Percentiles rank a stretch among this genome's conserved stretches.
These are phyloP conservation scores for Piper longum DNA, from an alignment of 164 flowering plant genomes.

Conservation along the genomic window DNA sequence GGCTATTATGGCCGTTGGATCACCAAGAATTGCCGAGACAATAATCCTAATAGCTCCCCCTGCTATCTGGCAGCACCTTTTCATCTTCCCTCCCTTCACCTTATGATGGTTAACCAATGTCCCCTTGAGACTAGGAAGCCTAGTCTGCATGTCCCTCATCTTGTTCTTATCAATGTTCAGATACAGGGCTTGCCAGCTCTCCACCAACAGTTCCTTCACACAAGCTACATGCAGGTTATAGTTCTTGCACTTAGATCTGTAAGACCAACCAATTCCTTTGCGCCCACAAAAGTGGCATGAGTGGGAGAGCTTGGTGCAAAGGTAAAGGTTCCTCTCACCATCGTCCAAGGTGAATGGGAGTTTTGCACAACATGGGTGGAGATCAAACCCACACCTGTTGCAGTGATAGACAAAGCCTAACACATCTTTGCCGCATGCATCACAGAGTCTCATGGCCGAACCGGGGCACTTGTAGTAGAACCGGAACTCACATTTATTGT, in stretches of 20 bases:
- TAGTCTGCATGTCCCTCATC: conserved; percentile 27
- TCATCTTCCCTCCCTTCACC: conserved; percentile 18
- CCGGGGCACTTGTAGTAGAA: conserved; percentile 34
- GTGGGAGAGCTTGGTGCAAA: conserved; percentile 25
- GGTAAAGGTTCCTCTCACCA: conserved; percentile 28
- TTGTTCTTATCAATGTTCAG: conserved; percentile 31
- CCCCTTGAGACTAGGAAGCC: conserved; percentile 31
- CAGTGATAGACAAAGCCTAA: conserved; percentile 47
- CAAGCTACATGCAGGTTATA: conserved; percentile 55
- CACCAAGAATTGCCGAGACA: conserved; percentile 37
- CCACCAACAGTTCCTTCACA: conserved; percentile 43
- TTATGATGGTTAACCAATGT: conserved; percentile 14
- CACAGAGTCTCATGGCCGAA: conserved; percentile 19
- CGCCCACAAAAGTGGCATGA: conserved; percentile 39
- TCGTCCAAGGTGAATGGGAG: conserved; percentile 43
- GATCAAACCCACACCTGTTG: conserved; percentile 39
- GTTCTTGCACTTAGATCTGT: conserved; percentile 31
- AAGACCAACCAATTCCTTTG: conserved; percentile 47
- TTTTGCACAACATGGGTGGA: conserved; percentile 55
- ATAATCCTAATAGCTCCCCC: conserved; percentile 30
- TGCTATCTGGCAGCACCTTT: conserved; percentile 34
- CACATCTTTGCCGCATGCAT: conserved; percentile 36
- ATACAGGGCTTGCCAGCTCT: conserved; percentile 49
- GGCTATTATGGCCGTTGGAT: conserved; percentile 22
- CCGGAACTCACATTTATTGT: conserved; percentile 34